Conservation (phyloP, 2,329 filamentous ascomycete species). For the Aspergillus sp. region DNA sequence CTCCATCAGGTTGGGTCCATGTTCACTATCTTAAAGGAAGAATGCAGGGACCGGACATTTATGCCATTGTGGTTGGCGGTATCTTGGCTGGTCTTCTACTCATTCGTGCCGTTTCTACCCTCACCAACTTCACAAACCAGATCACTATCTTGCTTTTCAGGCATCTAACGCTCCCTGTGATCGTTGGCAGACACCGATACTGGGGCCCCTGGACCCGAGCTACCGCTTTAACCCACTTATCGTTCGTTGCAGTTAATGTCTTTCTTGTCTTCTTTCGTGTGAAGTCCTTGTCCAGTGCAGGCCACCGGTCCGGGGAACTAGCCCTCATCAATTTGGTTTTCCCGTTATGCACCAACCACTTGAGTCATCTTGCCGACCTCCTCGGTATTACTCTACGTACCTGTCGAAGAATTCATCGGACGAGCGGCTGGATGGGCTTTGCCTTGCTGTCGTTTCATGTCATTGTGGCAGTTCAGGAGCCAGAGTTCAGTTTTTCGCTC, state of each 20-base stretch:
- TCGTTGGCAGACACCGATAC: neutral
- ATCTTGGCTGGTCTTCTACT: neutral
- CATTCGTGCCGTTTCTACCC: neutral
- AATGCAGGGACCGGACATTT: neutral
- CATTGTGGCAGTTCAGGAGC: slow-evolving; percentile 8
- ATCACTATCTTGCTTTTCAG: neutral
- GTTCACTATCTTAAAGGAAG: no score
- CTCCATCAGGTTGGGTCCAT: no score
- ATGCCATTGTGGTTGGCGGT: neutral
- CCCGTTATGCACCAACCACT: slow-evolving; percentile 16
- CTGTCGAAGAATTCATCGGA: slow-evolving; percentile 17
- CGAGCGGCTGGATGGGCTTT: slow-evolving; percentile 18
- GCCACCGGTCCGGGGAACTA: neutral
- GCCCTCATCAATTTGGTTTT: slow-evolving; percentile 18
- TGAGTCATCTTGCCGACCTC: slow-evolving; percentile 16
- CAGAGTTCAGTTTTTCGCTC: slow-evolving; percentile 11
- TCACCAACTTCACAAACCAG: neutral
- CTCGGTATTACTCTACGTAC: slow-evolving; percentile 13
- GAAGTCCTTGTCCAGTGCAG: neutral
- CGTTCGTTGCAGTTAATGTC: neutral
- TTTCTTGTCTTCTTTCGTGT: neutral
- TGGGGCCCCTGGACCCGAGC: neutral
- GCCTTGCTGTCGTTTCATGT: slow-evolving; percentile 17
- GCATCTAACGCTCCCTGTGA: neutral
- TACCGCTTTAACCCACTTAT: neutral